Percentiles rank a stretch among this genome's conserved stretches.
Conservation (phyloP, 495 filamentous ascomycete genomes). For the Sordaria brevicollis region DNA sequence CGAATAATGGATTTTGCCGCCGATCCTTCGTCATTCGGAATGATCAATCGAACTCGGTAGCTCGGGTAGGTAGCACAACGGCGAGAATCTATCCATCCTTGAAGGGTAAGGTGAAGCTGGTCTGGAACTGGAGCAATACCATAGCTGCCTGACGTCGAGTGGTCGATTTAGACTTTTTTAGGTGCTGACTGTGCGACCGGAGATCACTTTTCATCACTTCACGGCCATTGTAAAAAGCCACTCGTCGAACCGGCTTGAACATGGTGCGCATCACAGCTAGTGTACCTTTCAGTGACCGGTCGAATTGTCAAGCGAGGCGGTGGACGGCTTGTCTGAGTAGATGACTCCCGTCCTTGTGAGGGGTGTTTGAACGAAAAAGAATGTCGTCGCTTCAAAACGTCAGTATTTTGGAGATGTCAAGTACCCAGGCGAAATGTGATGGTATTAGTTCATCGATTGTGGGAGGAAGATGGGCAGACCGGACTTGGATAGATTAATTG, state of each 20-base stretch:
- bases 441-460: background rate
- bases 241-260: background rate
- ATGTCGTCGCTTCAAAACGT: background rate
- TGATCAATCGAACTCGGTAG: background rate
- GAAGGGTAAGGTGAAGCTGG: background rate
- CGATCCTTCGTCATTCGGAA: background rate
- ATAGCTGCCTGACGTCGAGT: background rate
- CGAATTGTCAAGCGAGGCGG: background rate
- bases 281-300: background rate
- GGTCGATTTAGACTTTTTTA: background rate
- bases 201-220: background rate
- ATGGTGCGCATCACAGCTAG: background rate
- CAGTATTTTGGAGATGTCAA: background rate
- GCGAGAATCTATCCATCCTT: background rate
- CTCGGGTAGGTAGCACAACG: background rate
- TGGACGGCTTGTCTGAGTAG: background rate
- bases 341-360: background rate
- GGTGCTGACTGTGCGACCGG: background rate
- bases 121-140: too few species aligned
- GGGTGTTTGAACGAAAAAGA: background rate
- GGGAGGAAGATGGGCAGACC: too few species aligned
- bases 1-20: background rate
- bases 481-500: background rate
- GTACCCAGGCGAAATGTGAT: background rate
- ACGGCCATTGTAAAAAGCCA: background rate